Conservation (phyloP, 129 eudicot genomes). For the Sambucus nigra region DNA sequence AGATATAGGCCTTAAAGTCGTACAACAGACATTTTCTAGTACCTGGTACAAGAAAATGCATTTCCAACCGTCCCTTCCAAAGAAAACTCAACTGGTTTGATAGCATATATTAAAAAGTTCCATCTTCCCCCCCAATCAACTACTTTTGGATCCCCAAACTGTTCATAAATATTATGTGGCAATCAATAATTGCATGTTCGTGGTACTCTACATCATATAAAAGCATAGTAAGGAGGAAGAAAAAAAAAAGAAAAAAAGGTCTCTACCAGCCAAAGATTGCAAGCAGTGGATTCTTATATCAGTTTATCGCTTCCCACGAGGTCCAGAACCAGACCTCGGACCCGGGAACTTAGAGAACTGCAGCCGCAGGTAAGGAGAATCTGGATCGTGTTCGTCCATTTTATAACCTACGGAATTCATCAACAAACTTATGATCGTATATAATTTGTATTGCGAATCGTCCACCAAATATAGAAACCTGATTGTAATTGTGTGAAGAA, state of each 20-base stretch:
- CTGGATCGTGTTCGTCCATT: constrained; percentile 53
- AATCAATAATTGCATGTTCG: no score
- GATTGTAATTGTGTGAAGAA: no score
- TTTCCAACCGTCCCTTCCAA: neutral
- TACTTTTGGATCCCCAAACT: neutral
- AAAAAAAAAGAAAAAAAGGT: neutral
- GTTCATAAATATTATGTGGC: neutral
- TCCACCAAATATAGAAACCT: no score
- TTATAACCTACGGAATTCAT: constrained; percentile 33
- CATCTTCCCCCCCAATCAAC: neutral
- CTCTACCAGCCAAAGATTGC: neutral
- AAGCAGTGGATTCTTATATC: neutral
- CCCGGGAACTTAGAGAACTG: constrained; percentile 63
- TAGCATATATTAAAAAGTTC: neutral
- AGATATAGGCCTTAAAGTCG: no score
- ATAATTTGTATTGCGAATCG: no score
- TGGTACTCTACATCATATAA: neutral
- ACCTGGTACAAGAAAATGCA: neutral
- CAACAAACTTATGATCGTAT: neutral
- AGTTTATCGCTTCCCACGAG: constrained; percentile 42
- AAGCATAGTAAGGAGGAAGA: neutral
- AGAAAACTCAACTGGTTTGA: neutral
- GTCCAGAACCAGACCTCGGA: constrained; percentile 42
- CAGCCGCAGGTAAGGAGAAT: constrained; percentile 37
- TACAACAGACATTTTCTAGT: neutral